Conservation (phyloP, 345 rosid genomes). For the Raphanus raphanistrum region DNA sequence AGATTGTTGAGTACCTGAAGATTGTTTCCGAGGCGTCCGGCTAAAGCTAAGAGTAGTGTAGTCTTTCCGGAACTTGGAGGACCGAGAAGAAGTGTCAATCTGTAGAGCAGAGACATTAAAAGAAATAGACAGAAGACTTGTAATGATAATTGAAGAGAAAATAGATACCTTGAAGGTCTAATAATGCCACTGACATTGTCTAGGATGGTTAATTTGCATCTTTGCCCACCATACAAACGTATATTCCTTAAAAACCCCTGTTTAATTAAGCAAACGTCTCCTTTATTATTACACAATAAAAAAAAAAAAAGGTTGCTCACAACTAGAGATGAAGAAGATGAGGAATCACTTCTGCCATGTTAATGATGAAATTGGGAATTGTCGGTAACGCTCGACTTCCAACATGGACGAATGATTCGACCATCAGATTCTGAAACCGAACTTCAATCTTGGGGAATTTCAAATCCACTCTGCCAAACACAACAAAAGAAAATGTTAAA, state of each 20-base stretch:
- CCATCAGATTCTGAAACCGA: conserved; percentile 68
- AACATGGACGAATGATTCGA: conserved; percentile 82
- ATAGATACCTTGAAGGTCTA: conserved; percentile 82
- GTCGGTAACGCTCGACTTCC: conserved; percentile 98
- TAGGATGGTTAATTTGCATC: conserved; percentile 81
- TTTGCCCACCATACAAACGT: conserved; percentile 52
- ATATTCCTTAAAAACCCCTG: conserved; percentile 73
- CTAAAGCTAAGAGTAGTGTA: conserved; percentile 82
- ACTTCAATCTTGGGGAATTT: conserved; percentile 90
- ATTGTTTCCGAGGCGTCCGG: conserved; percentile 73
- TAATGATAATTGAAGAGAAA: background rate
- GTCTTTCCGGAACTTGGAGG: conserved; percentile 99
- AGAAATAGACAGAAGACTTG: background rate
- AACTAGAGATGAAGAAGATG: background rate
- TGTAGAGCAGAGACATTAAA: conserved; percentile 22
- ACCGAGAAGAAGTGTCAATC: conserved; percentile 90
- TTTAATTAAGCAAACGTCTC: background rate
- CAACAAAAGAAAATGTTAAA: background rate
- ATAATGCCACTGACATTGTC: conserved; percentile 72
- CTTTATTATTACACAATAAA: too few relatives aligned
- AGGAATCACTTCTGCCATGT: conserved; percentile 74
- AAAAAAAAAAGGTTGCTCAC: background rate
- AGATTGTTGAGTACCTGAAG: conserved; percentile 51
- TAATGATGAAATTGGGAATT: conserved; percentile 82
- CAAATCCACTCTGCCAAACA: conserved; percentile 71